Evolutionary conservation across 2,329 filamentous ascomycete species (phyloP).

Genomic region (Sordariomycetes sp.): DNA sequence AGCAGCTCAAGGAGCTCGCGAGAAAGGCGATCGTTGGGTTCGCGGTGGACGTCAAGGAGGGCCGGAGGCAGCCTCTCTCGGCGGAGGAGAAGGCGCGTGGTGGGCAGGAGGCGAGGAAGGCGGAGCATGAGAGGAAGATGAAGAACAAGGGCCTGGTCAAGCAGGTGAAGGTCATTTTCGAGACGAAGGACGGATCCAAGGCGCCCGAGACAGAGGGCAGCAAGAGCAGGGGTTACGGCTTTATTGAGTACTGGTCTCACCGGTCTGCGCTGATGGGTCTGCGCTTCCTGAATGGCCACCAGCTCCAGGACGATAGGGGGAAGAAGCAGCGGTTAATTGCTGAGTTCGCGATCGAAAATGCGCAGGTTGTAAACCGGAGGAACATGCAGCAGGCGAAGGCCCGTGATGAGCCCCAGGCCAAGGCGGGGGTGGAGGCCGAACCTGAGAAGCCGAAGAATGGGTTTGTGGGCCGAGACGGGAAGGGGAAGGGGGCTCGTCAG

Average conservation of each 20-base stretch:
- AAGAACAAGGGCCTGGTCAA: slow-evolving; percentile 79
- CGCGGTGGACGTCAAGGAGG: slow-evolving; percentile 74
- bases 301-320: slow-evolving; percentile 46
- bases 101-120: slow-evolving; percentile 65
- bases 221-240: slow-evolving; percentile 84
- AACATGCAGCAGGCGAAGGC: slow-evolving; percentile 15
- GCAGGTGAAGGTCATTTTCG: slow-evolving; percentile 91
- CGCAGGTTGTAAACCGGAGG: slow-evolving; percentile 79
- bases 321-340: slow-evolving; percentile 84
- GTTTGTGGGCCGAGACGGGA: background rate
- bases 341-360: slow-evolving; percentile 97
- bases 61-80: slow-evolving; percentile 64
- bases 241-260: slow-evolving; percentile 92
- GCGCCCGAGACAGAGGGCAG: slow-evolving; percentile 64
- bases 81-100: slow-evolving; percentile 78
- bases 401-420: background rate
- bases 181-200: slow-evolving; percentile 75
- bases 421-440: background rate
- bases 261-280: slow-evolving; percentile 91
- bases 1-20: slow-evolving; percentile 82
- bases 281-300: slow-evolving; percentile 78
- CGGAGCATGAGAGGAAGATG: slow-evolving; percentile 64
- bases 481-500: background rate
- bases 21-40: slow-evolving; percentile 91
- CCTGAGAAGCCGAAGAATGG: background rate